These are phyloP conservation scores for Coniferiporia sulphurascens DNA, from an alignment of 1,284 basidiomycete genomes.

Conservation along the genomic window DNA sequence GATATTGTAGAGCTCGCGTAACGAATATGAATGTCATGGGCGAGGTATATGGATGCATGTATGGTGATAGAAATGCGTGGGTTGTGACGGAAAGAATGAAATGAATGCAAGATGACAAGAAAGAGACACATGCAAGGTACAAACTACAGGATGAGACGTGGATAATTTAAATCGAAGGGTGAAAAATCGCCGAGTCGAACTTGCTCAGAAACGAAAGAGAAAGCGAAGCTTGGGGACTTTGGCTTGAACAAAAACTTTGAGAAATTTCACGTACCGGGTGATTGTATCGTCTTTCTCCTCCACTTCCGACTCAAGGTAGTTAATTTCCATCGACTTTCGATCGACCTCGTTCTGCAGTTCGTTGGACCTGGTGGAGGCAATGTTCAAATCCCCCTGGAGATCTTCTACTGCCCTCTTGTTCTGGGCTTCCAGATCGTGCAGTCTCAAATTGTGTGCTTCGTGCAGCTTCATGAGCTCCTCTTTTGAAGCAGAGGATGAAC, in stretches of 20 bases:
- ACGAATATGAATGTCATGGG: too few species aligned
- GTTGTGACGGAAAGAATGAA: slow-evolving; percentile 8
- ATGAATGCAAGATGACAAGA: background rate
- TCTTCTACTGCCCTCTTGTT: slow-evolving; percentile 59
- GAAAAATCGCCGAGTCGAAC: background rate
- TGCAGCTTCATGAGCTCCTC: slow-evolving; percentile 72
- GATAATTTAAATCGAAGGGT: slow-evolving; percentile 10
- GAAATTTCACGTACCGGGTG: slow-evolving; percentile 67
- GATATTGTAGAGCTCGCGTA: too few species aligned
- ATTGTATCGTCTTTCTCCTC: slow-evolving; percentile 71
- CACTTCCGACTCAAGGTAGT: slow-evolving; percentile 70
- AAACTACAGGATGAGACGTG: background rate
- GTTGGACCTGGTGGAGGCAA: slow-evolving; percentile 45
- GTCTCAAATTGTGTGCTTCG: slow-evolving; percentile 76
- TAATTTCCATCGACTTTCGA: slow-evolving; percentile 73
- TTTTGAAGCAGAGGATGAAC: slow-evolving; percentile 53
- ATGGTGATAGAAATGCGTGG: slow-evolving; percentile 19
- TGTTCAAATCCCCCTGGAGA: slow-evolving; percentile 58
- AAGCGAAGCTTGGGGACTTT: slow-evolving; percentile 14
- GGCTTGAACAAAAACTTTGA: slow-evolving; percentile 23
- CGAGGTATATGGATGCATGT: background rate
- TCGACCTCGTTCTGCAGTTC: slow-evolving; percentile 57
- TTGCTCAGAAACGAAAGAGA: slow-evolving; percentile 10
- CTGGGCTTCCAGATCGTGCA: slow-evolving; percentile 70
- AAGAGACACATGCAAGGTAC: slow-evolving; percentile 1